Evolutionary conservation across 805 yeast species (phyloP).

Genomic region (Wickerhamiella spandovensis): DNA sequence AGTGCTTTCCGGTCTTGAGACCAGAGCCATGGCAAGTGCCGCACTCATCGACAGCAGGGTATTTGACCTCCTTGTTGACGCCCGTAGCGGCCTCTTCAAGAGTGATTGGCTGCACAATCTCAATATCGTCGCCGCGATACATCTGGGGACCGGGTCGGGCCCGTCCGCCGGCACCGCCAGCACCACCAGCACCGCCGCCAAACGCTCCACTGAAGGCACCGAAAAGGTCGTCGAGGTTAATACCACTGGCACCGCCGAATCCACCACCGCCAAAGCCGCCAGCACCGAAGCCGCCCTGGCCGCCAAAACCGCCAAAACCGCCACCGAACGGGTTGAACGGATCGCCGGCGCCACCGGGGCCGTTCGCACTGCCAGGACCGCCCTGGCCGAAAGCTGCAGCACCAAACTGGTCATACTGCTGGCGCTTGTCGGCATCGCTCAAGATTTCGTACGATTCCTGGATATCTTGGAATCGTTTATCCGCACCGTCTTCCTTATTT

Average conservation of each 20-base stretch:
- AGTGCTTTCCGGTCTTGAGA: slow-evolving; percentile 57
- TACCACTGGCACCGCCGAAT: slow-evolving; percentile 28
- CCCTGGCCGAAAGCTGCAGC: slow-evolving; percentile 59
- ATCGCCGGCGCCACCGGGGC: slow-evolving; percentile 33
- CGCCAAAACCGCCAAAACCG: slow-evolving; percentile 25
- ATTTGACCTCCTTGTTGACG: slow-evolving; percentile 47
- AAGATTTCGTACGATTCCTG: slow-evolving; percentile 91
- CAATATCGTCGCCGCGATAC: slow-evolving; percentile 80
- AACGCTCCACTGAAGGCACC: slow-evolving; percentile 33
- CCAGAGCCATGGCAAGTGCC: slow-evolving; percentile 76
- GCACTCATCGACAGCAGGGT: slow-evolving; percentile 66
- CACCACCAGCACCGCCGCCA: slow-evolving; percentile 25
- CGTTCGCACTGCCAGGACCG: slow-evolving; percentile 25
- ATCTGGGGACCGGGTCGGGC: slow-evolving; percentile 48
- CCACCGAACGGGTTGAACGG: slow-evolving; percentile 35
- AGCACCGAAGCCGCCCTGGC: slow-evolving; percentile 23
- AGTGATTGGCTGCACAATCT: slow-evolving; percentile 55
- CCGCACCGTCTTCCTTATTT: slow-evolving; percentile 81
- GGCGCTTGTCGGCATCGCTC: slow-evolving; percentile 70
- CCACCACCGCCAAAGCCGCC: slow-evolving; percentile 27
- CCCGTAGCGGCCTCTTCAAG: slow-evolving; percentile 88
- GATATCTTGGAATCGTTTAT: slow-evolving; percentile 76
- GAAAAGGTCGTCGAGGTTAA: slow-evolving; percentile 52
- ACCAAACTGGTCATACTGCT: slow-evolving; percentile 87
- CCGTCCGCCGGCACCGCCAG: slow-evolving; percentile 23